These are phyloP conservation scores for Colletotrichum cuscutae DNA, from an alignment of 2,329 filamentous ascomycete genomes.

Conservation along the genomic window DNA sequence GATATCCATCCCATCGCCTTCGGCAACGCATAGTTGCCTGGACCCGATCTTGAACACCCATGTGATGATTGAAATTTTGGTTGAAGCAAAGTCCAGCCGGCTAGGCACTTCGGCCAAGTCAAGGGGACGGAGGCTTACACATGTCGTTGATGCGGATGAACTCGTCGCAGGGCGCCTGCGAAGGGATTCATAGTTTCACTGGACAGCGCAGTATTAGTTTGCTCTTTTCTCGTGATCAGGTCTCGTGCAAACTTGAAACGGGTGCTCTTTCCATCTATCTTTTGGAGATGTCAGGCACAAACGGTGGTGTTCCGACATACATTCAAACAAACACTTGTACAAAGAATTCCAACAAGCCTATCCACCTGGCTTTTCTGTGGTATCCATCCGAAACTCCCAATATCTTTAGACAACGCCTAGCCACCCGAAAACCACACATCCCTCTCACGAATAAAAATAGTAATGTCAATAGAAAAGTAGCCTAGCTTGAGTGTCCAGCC, in stretches of 20 bases:
- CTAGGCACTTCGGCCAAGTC: neutral
- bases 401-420: neutral
- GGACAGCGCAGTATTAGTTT: neutral
- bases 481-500: neutral
- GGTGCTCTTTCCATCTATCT: neutral
- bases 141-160: neutral
- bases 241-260: neutral
- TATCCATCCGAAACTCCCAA: slow-evolving; percentile 18
- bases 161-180: neutral
- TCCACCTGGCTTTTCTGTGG: neutral
- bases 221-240: neutral
- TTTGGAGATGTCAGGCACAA: neutral
- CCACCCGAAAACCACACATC: neutral
- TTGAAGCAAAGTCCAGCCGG: neutral
- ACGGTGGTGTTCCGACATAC: neutral
- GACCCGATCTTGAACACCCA: neutral
- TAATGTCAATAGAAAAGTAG: neutral
- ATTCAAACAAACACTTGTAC: slow-evolving; percentile 1
- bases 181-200: neutral
- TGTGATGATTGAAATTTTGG: neutral
- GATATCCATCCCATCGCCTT: neutral
- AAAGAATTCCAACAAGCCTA: neutral
- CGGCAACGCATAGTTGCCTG: neutral
- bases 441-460: neutral
- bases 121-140: neutral